Evolutionary conservation across 306 rosid genomes (phyloP), one percentile per base, ranked within the genome.

Genomic region (Medicago arabica): DNA sequence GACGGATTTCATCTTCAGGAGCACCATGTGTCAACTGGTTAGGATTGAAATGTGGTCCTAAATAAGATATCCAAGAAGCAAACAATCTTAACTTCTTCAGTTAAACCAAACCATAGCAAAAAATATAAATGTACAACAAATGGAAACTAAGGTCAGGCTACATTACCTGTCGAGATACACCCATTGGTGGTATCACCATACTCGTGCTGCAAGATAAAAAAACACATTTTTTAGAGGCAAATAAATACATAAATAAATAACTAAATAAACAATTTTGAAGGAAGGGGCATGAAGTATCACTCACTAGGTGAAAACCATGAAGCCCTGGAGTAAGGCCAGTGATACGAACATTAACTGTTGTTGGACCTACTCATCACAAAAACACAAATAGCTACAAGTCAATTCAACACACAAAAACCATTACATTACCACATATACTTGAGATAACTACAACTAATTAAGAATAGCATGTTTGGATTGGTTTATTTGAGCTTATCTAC

Each of bases 141-240:
- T 53, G n/a, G 14, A 63, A 77, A 83, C 9, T 1, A 63, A 46
- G 47, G 80, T 43, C 47, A 55, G 40, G 28, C 57, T 19, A 15
- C 50, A 76, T 59, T 44, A 91, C 98, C 97, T 0, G 98, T 91
- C 18, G 98, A 94, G 8, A 94, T 94, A 83, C 98, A 94, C 67
- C 98, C 98, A 80, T 94, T 94, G 76, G 98, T 94, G 41, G 98
- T 94, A 84, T 94, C 98, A 73, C 98, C 98, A 66, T 72, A 91
- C 85, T 91, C 98, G 50, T 94, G 97, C 98, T 93, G 80, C 85
- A 83, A 53, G 62, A 71, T 60, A 75, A 78, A 74, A 38, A 67
- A 47, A 17, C 28, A 68, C 34, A 23, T 19, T 7, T 15, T 14
- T 64, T 19, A 17, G 2, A 21, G 8, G 4, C 10, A 67, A 31